Base-by-base conservation (phyloP, 805 yeast genomes). In the Wickerhamiella dianesei region DNA sequence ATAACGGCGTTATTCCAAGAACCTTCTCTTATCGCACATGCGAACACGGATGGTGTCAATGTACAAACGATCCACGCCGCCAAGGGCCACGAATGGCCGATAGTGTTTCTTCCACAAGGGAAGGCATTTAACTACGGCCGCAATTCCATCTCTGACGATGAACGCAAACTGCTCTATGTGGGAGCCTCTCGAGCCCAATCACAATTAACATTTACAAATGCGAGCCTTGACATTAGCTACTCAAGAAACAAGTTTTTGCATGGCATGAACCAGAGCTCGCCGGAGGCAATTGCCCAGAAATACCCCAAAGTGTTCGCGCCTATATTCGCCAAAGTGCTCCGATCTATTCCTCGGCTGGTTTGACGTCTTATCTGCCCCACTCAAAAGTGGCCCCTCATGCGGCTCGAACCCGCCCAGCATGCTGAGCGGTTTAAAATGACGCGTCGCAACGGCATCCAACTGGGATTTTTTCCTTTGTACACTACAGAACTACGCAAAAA, bases 401-500 rank as follows among this genome's bases (percentile, higher is more conserved):
- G n/a, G n/a, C n/a, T n/a, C n/a, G n/a, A n/a, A n/a, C n/a, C n/a
- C n/a, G n/a, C n/a, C n/a, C n/a, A n/a, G n/a, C n/a, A n/a, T n/a
- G n/a, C n/a, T n/a, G n/a, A n/a, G n/a, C n/a, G n/a, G n/a, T n/a
- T n/a, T n/a, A n/a, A n/a, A n/a, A n/a, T n/a, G n/a, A n/a, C n/a
- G n/a, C n/a, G n/a, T n/a, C n/a, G n/a, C n/a, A n/a, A n/a, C n/a
- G n/a, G n/a, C n/a, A n/a, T n/a, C n/a, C n/a, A n/a, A n/a, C n/a
- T n/a, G n/a, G n/a, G n/a, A n/a, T n/a, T n/a, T n/a, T n/a, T n/a
- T n/a, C n/a, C n/a, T n/a, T n/a, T n/a, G n/a, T n/a, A n/a, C n/a
- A n/a, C n/a, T n/a, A 36, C 8, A 36, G 8, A 36, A 44, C 32
- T 37, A 3, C 45, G 35, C 45, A 64, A 73, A 82, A 86, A 85